Conservation (phyloP, 208 protist genomes). For the Crithidia brevicula region DNA sequence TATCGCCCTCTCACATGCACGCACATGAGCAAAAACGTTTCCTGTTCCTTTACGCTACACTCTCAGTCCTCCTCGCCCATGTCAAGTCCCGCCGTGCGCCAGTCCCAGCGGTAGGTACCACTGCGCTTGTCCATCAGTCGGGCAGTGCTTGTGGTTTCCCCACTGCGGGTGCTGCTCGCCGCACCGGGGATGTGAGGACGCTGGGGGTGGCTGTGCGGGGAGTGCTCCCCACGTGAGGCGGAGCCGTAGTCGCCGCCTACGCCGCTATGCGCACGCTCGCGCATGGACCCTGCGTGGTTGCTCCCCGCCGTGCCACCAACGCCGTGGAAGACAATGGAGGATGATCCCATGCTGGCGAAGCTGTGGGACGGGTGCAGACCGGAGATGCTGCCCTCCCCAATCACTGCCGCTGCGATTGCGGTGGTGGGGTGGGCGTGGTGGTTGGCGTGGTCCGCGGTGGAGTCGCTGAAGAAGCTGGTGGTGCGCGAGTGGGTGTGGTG, state of each 20-base stretch:
- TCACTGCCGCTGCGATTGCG: background rate
- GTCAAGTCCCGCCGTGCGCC: conserved; percentile 37
- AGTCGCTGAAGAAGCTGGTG: conserved; percentile 38
- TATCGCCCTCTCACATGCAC: too few species aligned
- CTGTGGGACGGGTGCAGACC: conserved; percentile 14
- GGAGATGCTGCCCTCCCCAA: conserved; percentile 4
- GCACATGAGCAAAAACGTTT: background rate
- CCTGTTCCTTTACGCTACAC: background rate
- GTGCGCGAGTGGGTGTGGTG: conserved; percentile 20
- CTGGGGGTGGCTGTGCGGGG: conserved; percentile 7
- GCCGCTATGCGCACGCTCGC: background rate
- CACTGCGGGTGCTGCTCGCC: conserved; percentile 38
- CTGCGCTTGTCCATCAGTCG: conserved; percentile 22
- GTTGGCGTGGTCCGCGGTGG: conserved; percentile 20
- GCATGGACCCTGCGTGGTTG: conserved; percentile 8
- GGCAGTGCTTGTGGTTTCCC: conserved; percentile 33
- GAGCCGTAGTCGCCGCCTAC: conserved; percentile 6
- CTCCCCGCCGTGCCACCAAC: background rate
- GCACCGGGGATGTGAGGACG: conserved; percentile 1
- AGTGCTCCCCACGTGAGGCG: background rate
- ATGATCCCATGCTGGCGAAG: conserved; percentile 14
- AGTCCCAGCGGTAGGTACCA: conserved; percentile 52
- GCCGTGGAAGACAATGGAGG: conserved; percentile 13
- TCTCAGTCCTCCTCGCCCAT: conserved; percentile 38
- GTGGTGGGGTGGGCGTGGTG: background rate